A percentile compares a stretch with the other conserved stretches of the same genome.
These are phyloP conservation scores for Penicillium crystallinum DNA, from an alignment of 495 filamentous ascomycete genomes.

Conservation along the genomic window DNA sequence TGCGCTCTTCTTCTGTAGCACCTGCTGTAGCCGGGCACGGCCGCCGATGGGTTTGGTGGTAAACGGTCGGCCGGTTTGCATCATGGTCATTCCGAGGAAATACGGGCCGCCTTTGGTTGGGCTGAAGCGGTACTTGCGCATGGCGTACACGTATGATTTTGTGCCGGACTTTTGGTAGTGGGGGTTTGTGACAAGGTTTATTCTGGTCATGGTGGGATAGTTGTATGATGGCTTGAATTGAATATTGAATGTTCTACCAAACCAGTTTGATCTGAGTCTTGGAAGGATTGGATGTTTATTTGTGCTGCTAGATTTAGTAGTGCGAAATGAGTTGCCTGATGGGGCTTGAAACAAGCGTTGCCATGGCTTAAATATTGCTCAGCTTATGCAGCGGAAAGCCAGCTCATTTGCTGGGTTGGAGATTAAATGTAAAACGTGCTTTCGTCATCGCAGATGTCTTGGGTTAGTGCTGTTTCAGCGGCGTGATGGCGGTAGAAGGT, in stretches of 20 bases:
- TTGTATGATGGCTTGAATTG: constrained; percentile 9
- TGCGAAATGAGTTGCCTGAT: neutral
- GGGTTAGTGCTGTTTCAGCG: constrained; percentile 8
- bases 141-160: constrained; percentile 66
- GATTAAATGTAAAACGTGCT: neutral
- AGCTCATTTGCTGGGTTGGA: neutral
- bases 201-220: constrained; percentile 34
- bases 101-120: constrained; percentile 69
- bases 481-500: constrained; percentile 1
- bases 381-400: neutral
- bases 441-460: constrained; percentile 21
- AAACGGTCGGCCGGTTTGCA: constrained; percentile 42
- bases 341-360: neutral
- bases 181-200: constrained; percentile 51
- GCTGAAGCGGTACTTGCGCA: constrained; percentile 66
- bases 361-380: neutral
- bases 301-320: neutral
- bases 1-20: constrained; percentile 48
- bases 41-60: constrained; percentile 42
- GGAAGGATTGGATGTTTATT: constrained; percentile 2
- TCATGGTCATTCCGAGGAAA: constrained; percentile 41
- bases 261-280: constrained; percentile 11
- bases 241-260: no score
- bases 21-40: constrained; percentile 35
- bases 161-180: constrained; percentile 61